These are phyloP conservation scores for Neophaeococcomyces mojaviensis DNA, from an alignment of 2,329 filamentous ascomycete genomes.

Conservation along the genomic window DNA sequence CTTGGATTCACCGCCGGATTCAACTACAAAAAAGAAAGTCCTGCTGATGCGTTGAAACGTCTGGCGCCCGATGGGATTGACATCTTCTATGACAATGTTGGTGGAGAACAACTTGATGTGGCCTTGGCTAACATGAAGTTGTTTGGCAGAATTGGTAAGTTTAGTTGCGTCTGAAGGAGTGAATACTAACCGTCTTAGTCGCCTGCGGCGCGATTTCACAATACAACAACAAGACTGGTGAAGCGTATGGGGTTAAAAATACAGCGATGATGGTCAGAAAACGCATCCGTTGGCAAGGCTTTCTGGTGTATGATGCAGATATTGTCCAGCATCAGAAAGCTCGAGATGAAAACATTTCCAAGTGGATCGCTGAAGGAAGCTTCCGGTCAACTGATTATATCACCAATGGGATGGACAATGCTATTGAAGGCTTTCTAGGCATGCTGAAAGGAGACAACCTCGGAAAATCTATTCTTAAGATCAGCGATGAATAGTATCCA, in stretches of 20 bases:
- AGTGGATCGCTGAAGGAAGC: slow-evolving; percentile 62
- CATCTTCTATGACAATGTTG: slow-evolving; percentile 67
- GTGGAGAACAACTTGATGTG: slow-evolving; percentile 59
- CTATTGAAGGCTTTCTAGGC: slow-evolving; percentile 58
- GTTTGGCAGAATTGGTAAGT: slow-evolving; percentile 47
- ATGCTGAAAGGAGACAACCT: slow-evolving; percentile 70
- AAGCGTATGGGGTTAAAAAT: slow-evolving; percentile 56
- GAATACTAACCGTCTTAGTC: slow-evolving; percentile 13
- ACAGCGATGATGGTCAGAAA: slow-evolving; percentile 53
- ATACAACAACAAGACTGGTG: slow-evolving; percentile 45
- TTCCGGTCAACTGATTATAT: slow-evolving; percentile 59
- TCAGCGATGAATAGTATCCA: slow-evolving; percentile 26
- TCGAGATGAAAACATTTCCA: slow-evolving; percentile 61
- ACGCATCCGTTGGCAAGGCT: slow-evolving; percentile 57
- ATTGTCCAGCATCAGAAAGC: slow-evolving; percentile 56
- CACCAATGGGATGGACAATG: slow-evolving; percentile 65
- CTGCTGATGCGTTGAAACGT: slow-evolving; percentile 53
- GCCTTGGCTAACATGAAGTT: slow-evolving; percentile 52
- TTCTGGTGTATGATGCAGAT: slow-evolving; percentile 55
- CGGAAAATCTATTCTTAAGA: slow-evolving; percentile 67
- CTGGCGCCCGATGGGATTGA: slow-evolving; percentile 65
- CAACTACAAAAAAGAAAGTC: slow-evolving; percentile 69
- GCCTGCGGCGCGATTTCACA: slow-evolving; percentile 55
- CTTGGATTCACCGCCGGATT: slow-evolving; percentile 60
- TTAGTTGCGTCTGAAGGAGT: neutral